Conservation (phyloP, 192 early-diverging fungal genomes). For the Gamsiella multidivaricata region DNA sequence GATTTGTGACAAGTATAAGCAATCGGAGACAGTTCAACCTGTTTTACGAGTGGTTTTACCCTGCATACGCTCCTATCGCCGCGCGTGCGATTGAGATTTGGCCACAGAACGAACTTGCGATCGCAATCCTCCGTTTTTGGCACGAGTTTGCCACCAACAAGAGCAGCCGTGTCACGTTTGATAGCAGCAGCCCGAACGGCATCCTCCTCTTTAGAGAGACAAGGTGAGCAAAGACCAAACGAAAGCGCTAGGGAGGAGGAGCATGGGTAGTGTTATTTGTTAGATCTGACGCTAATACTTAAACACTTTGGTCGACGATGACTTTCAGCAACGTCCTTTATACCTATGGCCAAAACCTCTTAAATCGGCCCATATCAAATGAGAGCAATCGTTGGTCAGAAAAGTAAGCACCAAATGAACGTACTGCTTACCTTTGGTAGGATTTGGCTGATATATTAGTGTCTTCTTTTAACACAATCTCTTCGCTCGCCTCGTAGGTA, state of each 20-base stretch:
- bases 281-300: background rate
- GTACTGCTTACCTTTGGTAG: background rate
- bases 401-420: constrained; percentile 19
- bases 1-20: constrained; percentile 76
- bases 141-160: constrained; percentile 86
- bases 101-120: constrained; percentile 67
- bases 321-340: constrained; percentile 24
- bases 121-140: constrained; percentile 80
- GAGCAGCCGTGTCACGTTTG: constrained; percentile 84
- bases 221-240: constrained; percentile 62
- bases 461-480: background rate
- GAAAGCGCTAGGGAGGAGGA: background rate
- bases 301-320: background rate
- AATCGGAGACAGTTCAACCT: constrained; percentile 66
- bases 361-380: constrained; percentile 12
- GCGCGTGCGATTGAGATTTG: constrained; percentile 76
- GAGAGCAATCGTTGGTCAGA: constrained; percentile 27
- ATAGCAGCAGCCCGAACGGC: constrained; percentile 86
- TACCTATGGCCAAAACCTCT: constrained; percentile 28
- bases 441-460: background rate
- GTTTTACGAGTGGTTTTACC: constrained; percentile 91
- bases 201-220: constrained; percentile 93
- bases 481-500: constrained; percentile 55
- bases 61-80: constrained; percentile 71
- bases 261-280: background rate